Conservation (phyloP, 2,329 filamentous ascomycete genomes). For the Apiospora rasikravindrae region DNA sequence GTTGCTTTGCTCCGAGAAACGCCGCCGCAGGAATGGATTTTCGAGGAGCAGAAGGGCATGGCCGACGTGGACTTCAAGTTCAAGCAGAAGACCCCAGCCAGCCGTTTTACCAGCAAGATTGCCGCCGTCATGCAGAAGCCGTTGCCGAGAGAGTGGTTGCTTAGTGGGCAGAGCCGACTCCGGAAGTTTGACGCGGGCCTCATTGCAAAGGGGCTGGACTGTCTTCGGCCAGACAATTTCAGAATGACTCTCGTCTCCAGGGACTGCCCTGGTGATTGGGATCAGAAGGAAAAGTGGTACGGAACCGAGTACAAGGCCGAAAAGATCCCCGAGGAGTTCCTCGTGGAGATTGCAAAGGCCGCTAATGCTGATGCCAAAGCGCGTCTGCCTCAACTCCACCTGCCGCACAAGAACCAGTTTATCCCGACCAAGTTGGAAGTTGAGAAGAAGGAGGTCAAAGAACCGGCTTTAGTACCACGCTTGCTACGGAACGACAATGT, state of each 20-base stretch:
- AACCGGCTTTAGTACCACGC: conserved; percentile 75
- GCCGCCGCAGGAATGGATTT: conserved; percentile 89
- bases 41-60: conserved; percentile 78
- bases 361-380: conserved; percentile 60
- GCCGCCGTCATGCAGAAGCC: conserved; percentile 6
- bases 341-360: conserved; percentile 72
- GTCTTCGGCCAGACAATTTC: conserved; percentile 87
- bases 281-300: conserved; percentile 95
- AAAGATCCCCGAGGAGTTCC: conserved; percentile 79
- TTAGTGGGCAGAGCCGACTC: conserved; percentile 79
- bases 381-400: conserved; percentile 74
- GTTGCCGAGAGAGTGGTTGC: conserved; percentile 82
- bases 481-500: conserved; percentile 84
- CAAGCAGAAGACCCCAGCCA: conserved; percentile 89
- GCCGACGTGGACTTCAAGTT: conserved; percentile 95
- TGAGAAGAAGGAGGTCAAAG: conserved; percentile 87
- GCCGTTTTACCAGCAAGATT: conserved; percentile 62
- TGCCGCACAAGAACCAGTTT: conserved; percentile 94
- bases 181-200: conserved; percentile 79
- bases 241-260: conserved; percentile 83
- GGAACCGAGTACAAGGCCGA: conserved; percentile 92
- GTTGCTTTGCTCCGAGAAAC: conserved; percentile 82
- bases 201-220: conserved; percentile 76
- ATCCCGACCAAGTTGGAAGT: conserved; percentile 93
- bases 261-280: conserved; percentile 82